These are phyloP conservation scores for Moniliella sp. DNA, from an alignment of 1,284 basidiomycete species.

Conservation along the genomic window DNA sequence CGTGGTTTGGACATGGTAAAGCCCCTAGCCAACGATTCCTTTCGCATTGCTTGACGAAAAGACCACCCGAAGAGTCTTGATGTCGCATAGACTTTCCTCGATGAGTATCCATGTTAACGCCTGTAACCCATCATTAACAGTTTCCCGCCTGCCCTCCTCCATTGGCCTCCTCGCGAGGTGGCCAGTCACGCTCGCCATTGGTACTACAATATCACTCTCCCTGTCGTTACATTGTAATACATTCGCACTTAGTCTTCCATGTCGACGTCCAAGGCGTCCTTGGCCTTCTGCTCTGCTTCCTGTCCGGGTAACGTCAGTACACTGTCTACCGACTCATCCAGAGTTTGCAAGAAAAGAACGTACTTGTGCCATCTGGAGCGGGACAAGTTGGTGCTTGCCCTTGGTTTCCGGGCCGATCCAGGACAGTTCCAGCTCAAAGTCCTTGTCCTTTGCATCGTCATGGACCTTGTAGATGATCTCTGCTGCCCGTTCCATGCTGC, in stretches of 20 bases:
- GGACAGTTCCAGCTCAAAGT: conserved; percentile 90
- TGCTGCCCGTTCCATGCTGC: conserved; percentile 1
- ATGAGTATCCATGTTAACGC: too few relatives aligned
- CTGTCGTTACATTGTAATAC: too few relatives aligned
- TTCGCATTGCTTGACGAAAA: too few relatives aligned
- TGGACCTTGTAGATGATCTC: conserved; percentile 83
- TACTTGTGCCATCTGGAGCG: conserved; percentile 41
- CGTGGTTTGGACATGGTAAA: too few relatives aligned
- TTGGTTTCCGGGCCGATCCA: conserved; percentile 79
- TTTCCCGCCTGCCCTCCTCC: too few relatives aligned
- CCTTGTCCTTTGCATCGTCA: conserved; percentile 88
- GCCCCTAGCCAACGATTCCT: too few relatives aligned
- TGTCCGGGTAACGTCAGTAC: conserved; percentile 15
- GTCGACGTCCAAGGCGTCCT: conserved; percentile 57
- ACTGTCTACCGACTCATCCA: conserved; percentile 1
- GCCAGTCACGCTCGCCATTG: too few relatives aligned
- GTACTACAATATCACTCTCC: too few relatives aligned
- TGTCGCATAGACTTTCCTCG: too few relatives aligned
- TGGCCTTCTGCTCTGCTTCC: conserved; percentile 72
- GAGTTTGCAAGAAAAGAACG: neutral
- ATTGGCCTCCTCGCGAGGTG: too few relatives aligned
- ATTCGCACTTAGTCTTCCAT: conserved; percentile 58
- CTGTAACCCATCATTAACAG: too few relatives aligned
- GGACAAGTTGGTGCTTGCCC: conserved; percentile 58
- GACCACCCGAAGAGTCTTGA: too few relatives aligned